Percentiles rank a stretch among this genome's conserved stretches.
Conservation (phyloP, 83 land plant species). For the Picea abies region DNA sequence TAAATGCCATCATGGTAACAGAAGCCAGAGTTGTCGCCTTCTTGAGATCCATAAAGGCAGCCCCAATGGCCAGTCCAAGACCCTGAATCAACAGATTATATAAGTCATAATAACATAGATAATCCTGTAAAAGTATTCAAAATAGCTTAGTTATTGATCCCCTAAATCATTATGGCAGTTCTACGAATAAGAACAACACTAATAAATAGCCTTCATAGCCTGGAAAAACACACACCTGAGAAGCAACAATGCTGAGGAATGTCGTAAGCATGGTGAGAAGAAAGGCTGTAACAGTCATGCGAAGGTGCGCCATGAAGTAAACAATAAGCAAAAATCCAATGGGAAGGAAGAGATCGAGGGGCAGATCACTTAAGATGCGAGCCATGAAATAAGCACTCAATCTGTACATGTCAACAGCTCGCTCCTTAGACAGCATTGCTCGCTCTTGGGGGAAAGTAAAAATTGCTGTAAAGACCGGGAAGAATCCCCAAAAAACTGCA, state of each 20-base stretch:
- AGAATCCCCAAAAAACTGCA: slow-evolving; percentile 82
- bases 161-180: too few relatives aligned
- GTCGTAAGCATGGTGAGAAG: slow-evolving; percentile 59
- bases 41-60: slow-evolving; percentile 77
- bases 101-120: too few relatives aligned
- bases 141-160: too few relatives aligned
- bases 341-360: slow-evolving; percentile 76
- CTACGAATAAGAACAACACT: too few relatives aligned
- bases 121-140: too few relatives aligned
- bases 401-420: slow-evolving; percentile 80
- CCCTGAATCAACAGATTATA: slow-evolving; percentile 43
- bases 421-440: slow-evolving; percentile 78
- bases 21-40: slow-evolving; percentile 86
- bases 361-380: slow-evolving; percentile 75
- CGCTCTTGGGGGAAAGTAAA: slow-evolving; percentile 93
- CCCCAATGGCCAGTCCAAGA: slow-evolving; percentile 79
- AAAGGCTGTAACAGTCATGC: slow-evolving; percentile 36
- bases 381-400: slow-evolving; percentile 88
- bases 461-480: slow-evolving; percentile 82
- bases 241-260: slow-evolving; percentile 70
- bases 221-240: slow-evolving; percentile 54
- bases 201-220: too few relatives aligned
- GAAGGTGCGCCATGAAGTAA: slow-evolving; percentile 81
- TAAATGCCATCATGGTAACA: slow-evolving; percentile 72
- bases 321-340: slow-evolving; percentile 61